Evolutionary conservation across 805 yeast species (phyloP).

Genomic region (Cyberlindnera misumaiensis): DNA sequence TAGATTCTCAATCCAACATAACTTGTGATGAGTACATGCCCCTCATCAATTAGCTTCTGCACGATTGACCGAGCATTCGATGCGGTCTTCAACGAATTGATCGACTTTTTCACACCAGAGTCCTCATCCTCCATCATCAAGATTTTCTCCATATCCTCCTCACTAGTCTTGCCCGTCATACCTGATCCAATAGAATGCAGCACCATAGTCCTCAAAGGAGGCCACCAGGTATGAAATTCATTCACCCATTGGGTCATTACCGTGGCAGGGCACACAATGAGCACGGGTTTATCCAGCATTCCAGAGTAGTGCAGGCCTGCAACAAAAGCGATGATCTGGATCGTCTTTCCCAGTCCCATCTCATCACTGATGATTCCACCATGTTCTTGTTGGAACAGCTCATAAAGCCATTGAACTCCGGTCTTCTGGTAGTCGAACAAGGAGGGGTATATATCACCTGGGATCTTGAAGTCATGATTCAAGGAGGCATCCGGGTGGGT

Average conservation of each 20-base stretch:
- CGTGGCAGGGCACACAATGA: slow-evolving; percentile 94
- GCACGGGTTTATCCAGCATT: slow-evolving; percentile 63
- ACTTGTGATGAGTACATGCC: slow-evolving; percentile 86
- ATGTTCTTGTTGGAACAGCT: slow-evolving; percentile 76
- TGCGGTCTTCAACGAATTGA: slow-evolving; percentile 24
- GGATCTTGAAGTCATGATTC: slow-evolving; percentile 63
- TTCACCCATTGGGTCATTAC: slow-evolving; percentile 96
- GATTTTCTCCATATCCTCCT: slow-evolving; percentile 47
- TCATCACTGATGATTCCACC: slow-evolving; percentile 98
- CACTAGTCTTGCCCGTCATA: slow-evolving; percentile 37
- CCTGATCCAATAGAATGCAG: slow-evolving; percentile 92
- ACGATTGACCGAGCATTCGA: slow-evolving; percentile 42
- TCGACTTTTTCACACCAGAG: slow-evolving; percentile 23
- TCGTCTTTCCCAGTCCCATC: slow-evolving; percentile 96
- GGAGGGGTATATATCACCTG: slow-evolving; percentile 85
- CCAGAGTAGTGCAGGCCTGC: slow-evolving; percentile 88
- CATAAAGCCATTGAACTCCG: slow-evolving; percentile 97
- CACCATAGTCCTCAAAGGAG: slow-evolving; percentile 79
- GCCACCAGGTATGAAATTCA: slow-evolving; percentile 98
- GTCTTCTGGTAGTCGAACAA: slow-evolving; percentile 92
- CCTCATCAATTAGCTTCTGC: slow-evolving; percentile 52
- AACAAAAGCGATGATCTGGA: slow-evolving; percentile 83
- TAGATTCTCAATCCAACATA: slow-evolving; percentile 80
- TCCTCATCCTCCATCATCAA: slow-evolving; percentile 38
- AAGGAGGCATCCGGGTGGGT: slow-evolving; percentile 65